Evolutionary conservation across 768 basidiomycete genomes (phyloP).

Genomic region (Suillus fuscotomentosus): DNA sequence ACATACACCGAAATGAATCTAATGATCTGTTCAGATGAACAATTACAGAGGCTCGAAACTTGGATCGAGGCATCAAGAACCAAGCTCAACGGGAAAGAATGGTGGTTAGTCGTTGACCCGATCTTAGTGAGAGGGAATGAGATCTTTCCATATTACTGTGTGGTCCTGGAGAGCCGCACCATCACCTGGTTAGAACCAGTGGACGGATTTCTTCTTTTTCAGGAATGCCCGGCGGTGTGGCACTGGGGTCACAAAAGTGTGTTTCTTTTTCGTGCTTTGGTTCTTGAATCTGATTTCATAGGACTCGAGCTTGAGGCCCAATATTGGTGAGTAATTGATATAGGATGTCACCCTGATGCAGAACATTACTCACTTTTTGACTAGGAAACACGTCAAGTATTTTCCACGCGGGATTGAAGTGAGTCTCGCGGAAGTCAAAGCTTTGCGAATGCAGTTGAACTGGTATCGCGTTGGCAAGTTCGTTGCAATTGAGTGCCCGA

Average conservation of each 20-base stretch:
- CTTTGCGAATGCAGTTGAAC: background rate
- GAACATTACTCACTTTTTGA: background rate
- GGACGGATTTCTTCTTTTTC: background rate
- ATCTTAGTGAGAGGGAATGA: background rate
- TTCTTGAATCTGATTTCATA: background rate
- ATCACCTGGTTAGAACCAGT: background rate
- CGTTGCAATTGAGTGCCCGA: too few relatives aligned
- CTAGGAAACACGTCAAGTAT: slow-evolving; percentile 4
- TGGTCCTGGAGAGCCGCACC: background rate
- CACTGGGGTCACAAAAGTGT: background rate
- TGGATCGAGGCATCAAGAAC: background rate
- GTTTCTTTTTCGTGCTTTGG: background rate
- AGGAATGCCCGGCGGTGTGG: background rate
- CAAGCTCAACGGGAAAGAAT: background rate
- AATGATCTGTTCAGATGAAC: background rate
- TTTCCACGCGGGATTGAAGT: background rate
- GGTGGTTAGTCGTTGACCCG: background rate
- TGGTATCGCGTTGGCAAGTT: background rate
- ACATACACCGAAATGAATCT: too few relatives aligned
- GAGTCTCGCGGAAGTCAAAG: background rate
- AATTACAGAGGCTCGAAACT: background rate
- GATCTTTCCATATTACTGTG: background rate
- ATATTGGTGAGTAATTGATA: background rate
- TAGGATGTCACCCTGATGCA: too few relatives aligned
- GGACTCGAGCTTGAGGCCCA: background rate